Percentiles rank a stretch among this genome's conserved stretches.
phyloP scores from a whole-genome alignment of 495 filamentous ascomycete species.

The Penicillium riverlandense region DNA sequence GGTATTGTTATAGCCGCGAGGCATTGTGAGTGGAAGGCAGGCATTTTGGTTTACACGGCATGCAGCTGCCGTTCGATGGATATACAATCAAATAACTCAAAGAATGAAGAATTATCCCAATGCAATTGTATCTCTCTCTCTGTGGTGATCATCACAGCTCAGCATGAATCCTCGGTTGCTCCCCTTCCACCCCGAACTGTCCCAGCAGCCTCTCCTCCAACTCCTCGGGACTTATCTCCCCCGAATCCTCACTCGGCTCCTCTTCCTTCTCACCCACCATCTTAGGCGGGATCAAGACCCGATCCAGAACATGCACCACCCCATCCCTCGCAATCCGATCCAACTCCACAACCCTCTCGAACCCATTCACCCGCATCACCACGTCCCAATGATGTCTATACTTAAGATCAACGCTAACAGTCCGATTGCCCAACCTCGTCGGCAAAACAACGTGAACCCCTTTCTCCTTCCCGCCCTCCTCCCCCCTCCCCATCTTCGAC shows the following conservation, averaged over 20 bases:
- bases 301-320: constrained; percentile 63
- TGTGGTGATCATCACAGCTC: constrained; percentile 7
- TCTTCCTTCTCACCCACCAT: constrained; percentile 31
- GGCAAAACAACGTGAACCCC: constrained; percentile 55
- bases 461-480: too few species aligned
- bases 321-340: constrained; percentile 69
- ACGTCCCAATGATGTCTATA: constrained; percentile 51
- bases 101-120: constrained; percentile 15
- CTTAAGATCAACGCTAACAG: constrained; percentile 59
- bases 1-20: too few species aligned
- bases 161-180: constrained; percentile 3
- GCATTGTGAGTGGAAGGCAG: too few species aligned
- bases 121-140: constrained; percentile 1
- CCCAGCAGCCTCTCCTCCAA: constrained; percentile 49
- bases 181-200: not conserved
- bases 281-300: constrained; percentile 68
- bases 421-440: constrained; percentile 54
- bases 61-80: too few species aligned
- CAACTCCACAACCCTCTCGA: constrained; percentile 46
- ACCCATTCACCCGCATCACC: constrained; percentile 65
- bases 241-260: constrained; percentile 23
- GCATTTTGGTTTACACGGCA: not conserved
- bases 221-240: constrained; percentile 57
- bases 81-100: constrained; percentile 13
- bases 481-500: constrained; percentile 11